Evolutionary conservation across 2,329 filamentous ascomycete genomes (phyloP).

Genomic region (Cladorrhinum sp.): DNA sequence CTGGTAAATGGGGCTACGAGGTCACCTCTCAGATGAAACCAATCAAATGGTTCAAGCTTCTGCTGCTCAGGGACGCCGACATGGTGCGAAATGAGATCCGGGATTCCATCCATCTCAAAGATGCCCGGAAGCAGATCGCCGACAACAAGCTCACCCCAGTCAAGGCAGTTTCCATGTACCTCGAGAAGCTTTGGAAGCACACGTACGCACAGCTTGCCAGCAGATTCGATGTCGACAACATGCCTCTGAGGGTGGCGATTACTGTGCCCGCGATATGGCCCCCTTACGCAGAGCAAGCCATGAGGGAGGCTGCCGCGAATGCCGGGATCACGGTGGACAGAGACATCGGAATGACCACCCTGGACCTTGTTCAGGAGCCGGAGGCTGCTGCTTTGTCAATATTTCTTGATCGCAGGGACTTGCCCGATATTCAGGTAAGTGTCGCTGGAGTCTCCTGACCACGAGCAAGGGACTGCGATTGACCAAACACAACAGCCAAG

Average conservation of each 20-base stretch:
- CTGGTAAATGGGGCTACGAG: slow-evolving; percentile 14
- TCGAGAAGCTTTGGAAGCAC: slow-evolving; percentile 13
- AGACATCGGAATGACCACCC: slow-evolving; percentile 11
- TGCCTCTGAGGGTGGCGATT: slow-evolving; percentile 14
- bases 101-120: neutral
- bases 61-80: slow-evolving; percentile 10
- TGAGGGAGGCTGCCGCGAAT: slow-evolving; percentile 9
- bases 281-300: slow-evolving; percentile 8
- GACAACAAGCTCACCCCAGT: neutral
- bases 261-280: slow-evolving; percentile 20
- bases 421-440: slow-evolving; percentile 9
- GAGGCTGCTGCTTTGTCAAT: slow-evolving; percentile 15
- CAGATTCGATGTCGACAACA: slow-evolving; percentile 9
- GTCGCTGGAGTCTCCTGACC: neutral
- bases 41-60: slow-evolving; percentile 18
- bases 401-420: slow-evolving; percentile 4
- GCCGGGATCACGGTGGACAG: slow-evolving; percentile 6
- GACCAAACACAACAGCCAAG: neutral
- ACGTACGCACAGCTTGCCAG: slow-evolving; percentile 6
- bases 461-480: neutral
- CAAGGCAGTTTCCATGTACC: slow-evolving; percentile 3
- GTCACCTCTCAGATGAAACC: slow-evolving; percentile 11
- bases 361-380: slow-evolving; percentile 15
- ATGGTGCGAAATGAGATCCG: slow-evolving; percentile 6
- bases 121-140: slow-evolving; percentile 8